Percentiles rank a stretch among this genome's conserved stretches.
Evolutionary conservation across 2,329 filamentous ascomycete genomes (phyloP).

Genomic region (Fusarium hostae): DNA sequence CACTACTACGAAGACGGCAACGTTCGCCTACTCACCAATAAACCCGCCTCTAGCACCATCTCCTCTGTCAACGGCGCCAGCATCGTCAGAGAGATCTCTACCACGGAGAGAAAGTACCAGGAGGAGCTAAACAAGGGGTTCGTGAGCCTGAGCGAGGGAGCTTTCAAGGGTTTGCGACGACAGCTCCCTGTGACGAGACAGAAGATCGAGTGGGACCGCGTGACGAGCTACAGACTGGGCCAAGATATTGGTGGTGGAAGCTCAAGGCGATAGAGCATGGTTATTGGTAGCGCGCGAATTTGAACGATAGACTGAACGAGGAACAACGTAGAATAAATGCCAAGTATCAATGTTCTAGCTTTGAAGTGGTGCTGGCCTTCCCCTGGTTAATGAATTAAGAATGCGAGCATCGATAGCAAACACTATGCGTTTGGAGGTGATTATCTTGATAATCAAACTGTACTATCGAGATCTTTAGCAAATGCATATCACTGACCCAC

Average conservation of each 20-base stretch:
- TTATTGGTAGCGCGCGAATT: constrained; percentile 18
- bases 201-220: constrained; percentile 99
- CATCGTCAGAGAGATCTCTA: constrained; percentile 81
- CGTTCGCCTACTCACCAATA: constrained; percentile 90
- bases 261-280: constrained; percentile 50
- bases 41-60: constrained; percentile 73
- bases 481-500: background rate
- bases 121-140: constrained; percentile 95
- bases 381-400: background rate
- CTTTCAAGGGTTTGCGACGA: constrained; percentile 91
- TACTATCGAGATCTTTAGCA: background rate
- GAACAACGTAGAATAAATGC: constrained; percentile 18
- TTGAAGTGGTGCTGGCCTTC: background rate
- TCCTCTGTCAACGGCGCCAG: constrained; percentile 72
- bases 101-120: constrained; percentile 90
- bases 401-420: background rate
- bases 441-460: constrained; percentile 23
- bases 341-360: background rate
- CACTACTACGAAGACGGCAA: constrained; percentile 99
- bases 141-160: constrained; percentile 86
- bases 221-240: constrained; percentile 88
- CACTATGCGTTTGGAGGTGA: background rate
- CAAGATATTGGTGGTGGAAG: constrained; percentile 81
- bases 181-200: constrained; percentile 96
- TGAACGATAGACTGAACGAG: constrained; percentile 26